A percentile compares a stretch with the other conserved stretches of the same genome.
Evolutionary conservation across 352 stramenopile genomes (phyloP).

Genomic region (Phytophthora boehmeriae): DNA sequence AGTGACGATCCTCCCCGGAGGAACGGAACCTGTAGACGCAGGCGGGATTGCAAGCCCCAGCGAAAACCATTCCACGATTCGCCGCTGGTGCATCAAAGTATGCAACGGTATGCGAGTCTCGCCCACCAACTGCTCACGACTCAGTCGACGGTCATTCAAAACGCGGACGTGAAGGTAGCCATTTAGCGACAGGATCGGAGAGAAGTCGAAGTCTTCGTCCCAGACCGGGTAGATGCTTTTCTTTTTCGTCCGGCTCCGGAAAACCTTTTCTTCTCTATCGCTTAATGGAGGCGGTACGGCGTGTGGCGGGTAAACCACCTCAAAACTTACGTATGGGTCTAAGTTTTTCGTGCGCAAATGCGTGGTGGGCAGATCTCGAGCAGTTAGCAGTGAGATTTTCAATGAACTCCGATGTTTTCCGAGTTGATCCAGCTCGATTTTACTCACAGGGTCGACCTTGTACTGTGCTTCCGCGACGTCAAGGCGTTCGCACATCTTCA

Average conservation of each 20-base stretch:
- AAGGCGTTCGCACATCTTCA: slow-evolving; percentile 65
- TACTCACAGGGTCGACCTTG: slow-evolving; percentile 50
- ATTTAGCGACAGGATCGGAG: slow-evolving; percentile 66
- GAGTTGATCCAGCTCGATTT: slow-evolving; percentile 67
- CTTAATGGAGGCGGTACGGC: slow-evolving; percentile 15
- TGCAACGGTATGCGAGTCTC: slow-evolving; percentile 69
- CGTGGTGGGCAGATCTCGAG: slow-evolving; percentile 58
- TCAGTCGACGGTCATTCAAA: slow-evolving; percentile 74
- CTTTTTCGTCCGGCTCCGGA: slow-evolving; percentile 73
- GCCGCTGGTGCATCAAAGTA: slow-evolving; percentile 69
- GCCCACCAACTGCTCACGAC: slow-evolving; percentile 68
- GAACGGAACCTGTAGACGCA: slow-evolving; percentile 4
- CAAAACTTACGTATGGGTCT: slow-evolving; percentile 68
- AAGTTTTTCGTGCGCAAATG: slow-evolving; percentile 77
- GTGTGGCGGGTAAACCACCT: slow-evolving; percentile 64
- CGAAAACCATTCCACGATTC: slow-evolving; percentile 62
- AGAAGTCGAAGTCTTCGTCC: slow-evolving; percentile 80
- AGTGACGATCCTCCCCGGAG: slow-evolving; percentile 17
- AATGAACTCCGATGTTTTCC: slow-evolving; percentile 58
- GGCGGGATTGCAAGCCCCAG: slow-evolving; percentile 38
- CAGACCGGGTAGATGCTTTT: slow-evolving; percentile 80
- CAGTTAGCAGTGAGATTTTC: slow-evolving; percentile 57
- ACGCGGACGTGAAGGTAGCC: slow-evolving; percentile 67
- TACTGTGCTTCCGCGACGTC: slow-evolving; percentile 47
- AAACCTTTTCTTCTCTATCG: slow-evolving; percentile 17